A percentile compares a stretch with the other conserved stretches of the same genome.
These are phyloP conservation scores for Arachis hypogaea DNA, from an alignment of 306 rosid species.

Conservation along the genomic window DNA sequence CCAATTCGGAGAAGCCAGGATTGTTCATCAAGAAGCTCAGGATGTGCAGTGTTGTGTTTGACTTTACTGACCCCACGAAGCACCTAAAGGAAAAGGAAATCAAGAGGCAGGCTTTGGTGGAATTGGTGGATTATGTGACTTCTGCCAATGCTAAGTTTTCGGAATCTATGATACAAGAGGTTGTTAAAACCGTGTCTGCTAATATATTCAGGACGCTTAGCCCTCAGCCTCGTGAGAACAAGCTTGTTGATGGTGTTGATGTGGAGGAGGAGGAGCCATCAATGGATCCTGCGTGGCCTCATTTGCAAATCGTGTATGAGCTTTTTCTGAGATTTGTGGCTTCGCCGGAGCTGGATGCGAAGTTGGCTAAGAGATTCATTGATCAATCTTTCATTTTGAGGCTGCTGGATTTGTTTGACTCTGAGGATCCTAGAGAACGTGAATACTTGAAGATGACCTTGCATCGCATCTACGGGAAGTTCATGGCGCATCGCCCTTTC, in stretches of 20 bases:
- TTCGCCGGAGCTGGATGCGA: conserved; percentile 74
- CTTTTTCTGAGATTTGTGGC: conserved; percentile 73
- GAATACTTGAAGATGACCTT: conserved; percentile 72
- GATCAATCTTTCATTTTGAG: conserved; percentile 70
- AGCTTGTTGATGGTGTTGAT: conserved; percentile 66
- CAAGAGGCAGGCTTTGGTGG: conserved; percentile 69
- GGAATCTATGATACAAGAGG: conserved; percentile 69
- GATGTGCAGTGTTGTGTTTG: conserved; percentile 71
- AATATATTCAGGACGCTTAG: conserved; percentile 72
- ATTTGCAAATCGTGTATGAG: conserved; percentile 81
- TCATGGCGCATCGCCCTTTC: conserved; percentile 85
- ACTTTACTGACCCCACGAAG: conserved; percentile 71
- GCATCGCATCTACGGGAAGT: conserved; percentile 66
- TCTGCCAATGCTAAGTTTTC: conserved; percentile 65
- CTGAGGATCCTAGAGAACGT: conserved; percentile 77
- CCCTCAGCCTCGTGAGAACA: conserved; percentile 76
- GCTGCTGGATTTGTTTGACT: conserved; percentile 75
- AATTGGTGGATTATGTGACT: conserved; percentile 71
- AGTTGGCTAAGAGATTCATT: conserved; percentile 70
- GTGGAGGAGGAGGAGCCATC: conserved; percentile 87
- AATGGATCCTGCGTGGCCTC: conserved; percentile 88
- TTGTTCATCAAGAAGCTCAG: conserved; percentile 67
- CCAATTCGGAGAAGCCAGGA: conserved; percentile 66
- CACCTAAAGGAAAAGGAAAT: conserved; percentile 78
- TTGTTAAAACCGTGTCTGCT: conserved; percentile 63